These are phyloP conservation scores for Ananas comosus DNA, from an alignment of 176 grass and related monocot species.

Conservation along the genomic window DNA sequence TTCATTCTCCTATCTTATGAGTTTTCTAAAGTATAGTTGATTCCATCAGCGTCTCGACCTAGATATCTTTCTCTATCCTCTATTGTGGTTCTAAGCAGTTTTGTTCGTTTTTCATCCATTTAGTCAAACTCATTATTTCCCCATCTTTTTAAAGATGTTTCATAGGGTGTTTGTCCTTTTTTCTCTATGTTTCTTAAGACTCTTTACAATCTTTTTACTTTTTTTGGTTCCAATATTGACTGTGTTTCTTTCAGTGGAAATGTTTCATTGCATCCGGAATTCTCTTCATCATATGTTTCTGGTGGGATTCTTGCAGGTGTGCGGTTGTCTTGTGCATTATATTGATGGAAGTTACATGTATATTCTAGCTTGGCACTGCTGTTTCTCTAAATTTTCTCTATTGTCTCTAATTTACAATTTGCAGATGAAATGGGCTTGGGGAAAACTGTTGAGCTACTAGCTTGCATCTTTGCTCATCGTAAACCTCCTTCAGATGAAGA, in stretches of 20 bases:
- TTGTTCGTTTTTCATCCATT: neutral
- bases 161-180: neutral
- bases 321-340: conserved; percentile 14
- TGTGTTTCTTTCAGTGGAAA: conserved; percentile 53
- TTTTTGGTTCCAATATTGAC: neutral
- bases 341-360: neutral
- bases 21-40: too few relatives aligned
- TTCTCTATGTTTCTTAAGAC: conserved; percentile 4
- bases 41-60: neutral
- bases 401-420: conserved; percentile 28
- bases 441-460: conserved; percentile 87
- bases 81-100: neutral
- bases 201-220: neutral
- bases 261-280: conserved; percentile 60
- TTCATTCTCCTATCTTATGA: too few relatives aligned
- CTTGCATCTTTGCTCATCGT: conserved; percentile 77
- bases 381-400: conserved; percentile 12
- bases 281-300: conserved; percentile 45
- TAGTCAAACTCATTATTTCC: neutral
- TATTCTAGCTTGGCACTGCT: conserved; percentile 4
- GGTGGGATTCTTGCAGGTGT: conserved; percentile 90
- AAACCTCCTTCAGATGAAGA: conserved; percentile 28
- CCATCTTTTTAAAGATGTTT: neutral
- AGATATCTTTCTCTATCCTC: neutral
- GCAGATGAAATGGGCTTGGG: conserved; percentile 98